Percentiles rank a stretch among this genome's conserved stretches.
Evolutionary conservation across 2,329 filamentous ascomycete genomes (phyloP).

Genomic region (Neospermospora avenae): DNA sequence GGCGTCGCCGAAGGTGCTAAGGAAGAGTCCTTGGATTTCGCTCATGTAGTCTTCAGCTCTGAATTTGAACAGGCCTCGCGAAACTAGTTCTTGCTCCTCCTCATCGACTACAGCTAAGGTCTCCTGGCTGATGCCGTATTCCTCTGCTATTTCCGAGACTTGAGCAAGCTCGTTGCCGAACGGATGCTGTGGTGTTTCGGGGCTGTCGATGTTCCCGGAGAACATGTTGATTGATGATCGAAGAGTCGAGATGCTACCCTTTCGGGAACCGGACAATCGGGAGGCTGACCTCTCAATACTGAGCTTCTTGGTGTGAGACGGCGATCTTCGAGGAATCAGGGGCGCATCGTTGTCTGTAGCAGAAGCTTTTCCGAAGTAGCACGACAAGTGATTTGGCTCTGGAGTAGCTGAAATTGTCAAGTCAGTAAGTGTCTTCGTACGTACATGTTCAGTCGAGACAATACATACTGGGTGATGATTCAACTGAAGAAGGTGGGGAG

Average conservation of each 20-base stretch:
- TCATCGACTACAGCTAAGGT: conserved; percentile 62
- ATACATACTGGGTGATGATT: conserved; percentile 33
- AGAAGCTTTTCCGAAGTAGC: conserved; percentile 54
- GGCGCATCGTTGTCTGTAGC: conserved; percentile 47
- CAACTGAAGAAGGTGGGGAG: conserved; percentile 43
- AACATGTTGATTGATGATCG: conserved; percentile 46
- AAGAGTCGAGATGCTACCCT: conserved; percentile 54
- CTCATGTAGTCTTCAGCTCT: conserved; percentile 77
- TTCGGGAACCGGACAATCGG: conserved; percentile 53
- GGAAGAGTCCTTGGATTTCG: conserved; percentile 67
- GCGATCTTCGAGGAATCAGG: conserved; percentile 70
- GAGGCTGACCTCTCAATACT: conserved; percentile 67
- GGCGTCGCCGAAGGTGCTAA: conserved; percentile 29
- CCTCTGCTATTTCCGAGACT: conserved; percentile 89
- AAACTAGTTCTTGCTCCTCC: conserved; percentile 67
- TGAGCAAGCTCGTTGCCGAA: conserved; percentile 89
- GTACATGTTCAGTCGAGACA: no score
- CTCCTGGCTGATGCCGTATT: conserved; percentile 63
- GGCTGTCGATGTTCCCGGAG: conserved; percentile 24
- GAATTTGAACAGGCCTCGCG: conserved; percentile 69
- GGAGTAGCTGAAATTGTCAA: conserved; percentile 45
- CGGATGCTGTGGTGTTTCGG: conserved; percentile 54
- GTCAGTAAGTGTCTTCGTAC: background rate
- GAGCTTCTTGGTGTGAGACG: conserved; percentile 88
- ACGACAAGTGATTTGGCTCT: conserved; percentile 64